phyloP scores from a whole-genome alignment of 192 early-diverging fungal genomes.

The Jimgerdemannia flammicorona region DNA sequence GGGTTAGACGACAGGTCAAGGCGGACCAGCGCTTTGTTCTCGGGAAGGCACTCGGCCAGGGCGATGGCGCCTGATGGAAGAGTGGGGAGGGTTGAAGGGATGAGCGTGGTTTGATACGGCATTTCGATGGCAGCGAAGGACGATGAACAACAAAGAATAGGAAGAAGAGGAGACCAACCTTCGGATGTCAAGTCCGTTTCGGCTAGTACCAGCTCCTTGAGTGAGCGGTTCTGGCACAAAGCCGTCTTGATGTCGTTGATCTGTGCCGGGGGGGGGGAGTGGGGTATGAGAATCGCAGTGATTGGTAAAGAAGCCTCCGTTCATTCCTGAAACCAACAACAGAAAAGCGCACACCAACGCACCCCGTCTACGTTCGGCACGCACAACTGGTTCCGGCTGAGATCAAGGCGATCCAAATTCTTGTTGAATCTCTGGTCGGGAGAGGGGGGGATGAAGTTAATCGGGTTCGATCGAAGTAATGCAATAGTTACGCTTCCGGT shows the following conservation, averaged over 20 bases:
- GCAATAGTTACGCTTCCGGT: no score
- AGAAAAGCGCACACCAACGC: background rate
- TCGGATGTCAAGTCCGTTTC: constrained; percentile 62
- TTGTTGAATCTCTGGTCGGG: constrained; percentile 27
- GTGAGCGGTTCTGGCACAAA: constrained; percentile 54
- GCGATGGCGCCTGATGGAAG: constrained; percentile 53
- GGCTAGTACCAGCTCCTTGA: constrained; percentile 61
- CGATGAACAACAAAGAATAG: background rate
- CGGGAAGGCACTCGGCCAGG: constrained; percentile 78
- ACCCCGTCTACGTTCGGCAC: constrained; percentile 24
- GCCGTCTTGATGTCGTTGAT: constrained; percentile 37
- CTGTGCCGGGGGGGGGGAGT: constrained; percentile 4
- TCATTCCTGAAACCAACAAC: background rate
- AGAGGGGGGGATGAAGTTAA: background rate
- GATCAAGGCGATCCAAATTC: constrained; percentile 45
- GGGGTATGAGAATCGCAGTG: background rate
- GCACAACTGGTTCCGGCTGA: constrained; percentile 52
- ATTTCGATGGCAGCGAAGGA: no score
- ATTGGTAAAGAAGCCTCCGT: background rate
- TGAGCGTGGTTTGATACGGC: no score
- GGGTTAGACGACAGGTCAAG: constrained; percentile 79
- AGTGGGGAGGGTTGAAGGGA: no score
- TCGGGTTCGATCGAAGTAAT: no score
- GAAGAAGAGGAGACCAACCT: constrained; percentile 21
- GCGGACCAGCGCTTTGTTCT: constrained; percentile 60